Conservation (phyloP, 176 grass and related monocot genomes). For the Triticum timopheevii region DNA sequence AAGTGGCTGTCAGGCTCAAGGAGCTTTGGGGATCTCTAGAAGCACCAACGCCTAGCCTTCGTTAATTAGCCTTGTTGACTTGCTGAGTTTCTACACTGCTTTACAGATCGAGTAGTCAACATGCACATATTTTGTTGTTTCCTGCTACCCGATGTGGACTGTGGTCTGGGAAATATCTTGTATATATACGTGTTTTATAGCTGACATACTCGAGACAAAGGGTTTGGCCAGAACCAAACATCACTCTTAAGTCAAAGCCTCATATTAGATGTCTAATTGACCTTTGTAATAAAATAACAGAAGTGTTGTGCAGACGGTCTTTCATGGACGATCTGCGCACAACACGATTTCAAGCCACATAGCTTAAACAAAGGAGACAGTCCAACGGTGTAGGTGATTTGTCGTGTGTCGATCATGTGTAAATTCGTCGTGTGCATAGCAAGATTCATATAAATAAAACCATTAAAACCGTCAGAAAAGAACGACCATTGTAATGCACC, state of each 20-base stretch:
- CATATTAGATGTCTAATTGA: neutral
- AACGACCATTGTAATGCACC: too few relatives aligned
- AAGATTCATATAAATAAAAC: too few relatives aligned
- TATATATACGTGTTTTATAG: neutral
- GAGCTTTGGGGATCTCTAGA: neutral
- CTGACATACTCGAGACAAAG: neutral
- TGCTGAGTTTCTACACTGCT: neutral
- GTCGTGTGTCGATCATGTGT: too few relatives aligned
- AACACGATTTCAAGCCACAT: too few relatives aligned
- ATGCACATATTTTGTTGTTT: neutral
- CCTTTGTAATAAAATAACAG: neutral
- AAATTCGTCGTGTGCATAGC: too few relatives aligned
- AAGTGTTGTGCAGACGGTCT: too few relatives aligned
- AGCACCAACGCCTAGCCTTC: neutral
- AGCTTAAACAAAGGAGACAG: too few relatives aligned
- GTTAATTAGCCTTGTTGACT: neutral
- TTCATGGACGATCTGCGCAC: too few relatives aligned
- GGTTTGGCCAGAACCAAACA: neutral
- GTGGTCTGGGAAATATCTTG: conserved; percentile 7
- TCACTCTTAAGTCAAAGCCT: neutral
- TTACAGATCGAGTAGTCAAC: neutral
- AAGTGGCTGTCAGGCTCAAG: conserved; percentile 2
- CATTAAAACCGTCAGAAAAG: neutral
- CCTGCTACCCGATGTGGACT: neutral
- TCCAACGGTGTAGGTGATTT: too few relatives aligned